Evolutionary conservation across 2,329 filamentous ascomycete species (phyloP).

Genomic region (Cytospora mali): DNA sequence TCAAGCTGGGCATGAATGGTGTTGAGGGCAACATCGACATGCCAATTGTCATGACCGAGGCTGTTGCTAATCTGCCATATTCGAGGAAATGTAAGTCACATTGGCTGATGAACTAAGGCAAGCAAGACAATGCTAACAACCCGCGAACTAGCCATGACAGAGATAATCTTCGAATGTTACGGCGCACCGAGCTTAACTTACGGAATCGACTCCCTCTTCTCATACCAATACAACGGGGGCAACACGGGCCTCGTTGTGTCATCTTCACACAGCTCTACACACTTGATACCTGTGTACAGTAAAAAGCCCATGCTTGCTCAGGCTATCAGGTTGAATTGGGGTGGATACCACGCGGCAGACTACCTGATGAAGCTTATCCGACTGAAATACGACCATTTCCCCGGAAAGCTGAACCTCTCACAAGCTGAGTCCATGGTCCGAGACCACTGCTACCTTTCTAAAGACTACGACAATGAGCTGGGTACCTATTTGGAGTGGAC

Average conservation of each 20-base stretch:
- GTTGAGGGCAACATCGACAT: slow-evolving; percentile 75
- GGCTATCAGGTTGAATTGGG: slow-evolving; percentile 91
- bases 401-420: slow-evolving; percentile 79
- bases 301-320: slow-evolving; percentile 82
- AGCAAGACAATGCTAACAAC: slow-evolving; percentile 37
- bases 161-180: slow-evolving; percentile 97
- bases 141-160: slow-evolving; percentile 76
- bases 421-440: slow-evolving; percentile 87
- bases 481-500: slow-evolving; percentile 83
- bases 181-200: slow-evolving; percentile 86
- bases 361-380: slow-evolving; percentile 88
- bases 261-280: slow-evolving; percentile 90
- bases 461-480: slow-evolving; percentile 80
- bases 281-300: slow-evolving; percentile 91
- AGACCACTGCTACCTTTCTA: slow-evolving; percentile 87
- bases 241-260: slow-evolving; percentile 86
- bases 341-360: slow-evolving; percentile 84
- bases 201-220: slow-evolving; percentile 95
- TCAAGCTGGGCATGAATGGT: slow-evolving; percentile 87
- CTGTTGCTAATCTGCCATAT: slow-evolving; percentile 88
- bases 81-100: slow-evolving; percentile 74
- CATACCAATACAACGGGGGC: slow-evolving; percentile 89
- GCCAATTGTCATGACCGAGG: slow-evolving; percentile 93
- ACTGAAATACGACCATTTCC: slow-evolving; percentile 89
- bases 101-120: not conserved